Conservation (phyloP, 192 early-diverging fungal species). For the Dispira parvispora region DNA sequence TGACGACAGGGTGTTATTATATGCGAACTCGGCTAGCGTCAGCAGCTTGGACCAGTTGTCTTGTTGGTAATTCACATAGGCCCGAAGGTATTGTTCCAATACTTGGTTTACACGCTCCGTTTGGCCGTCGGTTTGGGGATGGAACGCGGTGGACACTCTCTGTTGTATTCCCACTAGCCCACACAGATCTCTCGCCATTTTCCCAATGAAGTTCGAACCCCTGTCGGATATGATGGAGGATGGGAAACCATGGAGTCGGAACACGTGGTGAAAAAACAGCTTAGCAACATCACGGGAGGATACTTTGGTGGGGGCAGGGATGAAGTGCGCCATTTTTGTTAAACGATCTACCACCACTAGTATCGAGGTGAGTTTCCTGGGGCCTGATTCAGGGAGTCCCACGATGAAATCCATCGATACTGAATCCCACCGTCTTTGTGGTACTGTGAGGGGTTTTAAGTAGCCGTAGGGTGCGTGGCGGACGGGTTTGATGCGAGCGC, state of each 20-base stretch:
- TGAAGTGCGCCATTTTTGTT: constrained; percentile 19
- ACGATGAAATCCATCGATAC: too few relatives aligned
- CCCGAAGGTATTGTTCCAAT: constrained; percentile 12
- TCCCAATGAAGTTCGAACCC: not conserved
- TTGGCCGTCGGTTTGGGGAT: constrained; percentile 22
- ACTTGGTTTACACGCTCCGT: constrained; percentile 17
- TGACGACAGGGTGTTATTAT: constrained; percentile 15
- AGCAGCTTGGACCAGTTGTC: constrained; percentile 21
- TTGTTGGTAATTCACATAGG: constrained; percentile 15
- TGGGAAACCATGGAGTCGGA: not conserved
- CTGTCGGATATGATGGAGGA: not conserved
- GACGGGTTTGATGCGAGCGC: constrained; percentile 17
- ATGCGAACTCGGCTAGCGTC: constrained; percentile 15
- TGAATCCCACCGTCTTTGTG: constrained; percentile 18
- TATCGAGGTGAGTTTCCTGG: constrained; percentile 19
- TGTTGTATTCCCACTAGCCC: not conserved
- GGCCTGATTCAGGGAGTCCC: constrained; percentile 22
- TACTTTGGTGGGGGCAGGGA: too few relatives aligned
- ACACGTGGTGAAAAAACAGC: not conserved
- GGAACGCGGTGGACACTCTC: too few relatives aligned
- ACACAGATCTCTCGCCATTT: not conserved
- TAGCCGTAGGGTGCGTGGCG: too few relatives aligned
- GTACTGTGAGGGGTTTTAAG: constrained; percentile 16
- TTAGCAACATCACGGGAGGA: not conserved
- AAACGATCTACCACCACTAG: constrained; percentile 28